Conservation (phyloP, 768 basidiomycete species). For the Cyclocybe aegerita region DNA sequence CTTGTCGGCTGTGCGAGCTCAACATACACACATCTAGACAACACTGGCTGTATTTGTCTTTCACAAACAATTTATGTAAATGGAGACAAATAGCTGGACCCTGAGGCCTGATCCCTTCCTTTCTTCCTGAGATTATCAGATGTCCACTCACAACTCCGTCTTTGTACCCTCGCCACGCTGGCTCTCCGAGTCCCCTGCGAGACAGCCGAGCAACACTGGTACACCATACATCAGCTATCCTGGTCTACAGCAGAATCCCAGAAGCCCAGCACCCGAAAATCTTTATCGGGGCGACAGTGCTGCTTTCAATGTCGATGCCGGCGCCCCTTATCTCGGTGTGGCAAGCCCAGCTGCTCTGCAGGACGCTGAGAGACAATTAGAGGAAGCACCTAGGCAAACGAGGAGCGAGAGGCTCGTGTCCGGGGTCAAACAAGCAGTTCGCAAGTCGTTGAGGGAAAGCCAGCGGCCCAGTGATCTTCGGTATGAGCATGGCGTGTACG, state of each 20-base stretch:
- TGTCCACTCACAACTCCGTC: background rate
- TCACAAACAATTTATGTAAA: too few relatives aligned
- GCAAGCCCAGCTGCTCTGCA: slow-evolving; percentile 10
- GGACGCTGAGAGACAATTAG: slow-evolving; percentile 2
- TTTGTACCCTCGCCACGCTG: slow-evolving; percentile 20
- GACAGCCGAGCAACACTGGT: background rate
- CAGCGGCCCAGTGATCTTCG: slow-evolving; percentile 1
- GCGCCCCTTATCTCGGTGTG: slow-evolving; percentile 21
- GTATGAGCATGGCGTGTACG: background rate
- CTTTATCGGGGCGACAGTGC: slow-evolving; percentile 9
- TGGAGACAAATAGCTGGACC: too few relatives aligned
- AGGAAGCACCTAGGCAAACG: slow-evolving; percentile 1
- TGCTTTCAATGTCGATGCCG: slow-evolving; percentile 22
- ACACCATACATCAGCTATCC: slow-evolving; percentile 3
- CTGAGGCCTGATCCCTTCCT: too few relatives aligned
- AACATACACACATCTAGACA: too few relatives aligned
- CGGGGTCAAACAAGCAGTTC: slow-evolving; percentile 29
- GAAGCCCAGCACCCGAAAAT: slow-evolving; percentile 22
- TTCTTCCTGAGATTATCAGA: too few relatives aligned
- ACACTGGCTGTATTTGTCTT: too few relatives aligned
- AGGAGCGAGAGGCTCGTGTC: slow-evolving; percentile 28
- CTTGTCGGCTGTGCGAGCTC: too few relatives aligned
- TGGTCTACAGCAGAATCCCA: slow-evolving; percentile 11
- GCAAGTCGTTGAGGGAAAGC: slow-evolving; percentile 12
- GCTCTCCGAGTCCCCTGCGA: slow-evolving; percentile 13